Conservation (phyloP, 2,329 filamentous ascomycete species). For the Septoria linicola region DNA sequence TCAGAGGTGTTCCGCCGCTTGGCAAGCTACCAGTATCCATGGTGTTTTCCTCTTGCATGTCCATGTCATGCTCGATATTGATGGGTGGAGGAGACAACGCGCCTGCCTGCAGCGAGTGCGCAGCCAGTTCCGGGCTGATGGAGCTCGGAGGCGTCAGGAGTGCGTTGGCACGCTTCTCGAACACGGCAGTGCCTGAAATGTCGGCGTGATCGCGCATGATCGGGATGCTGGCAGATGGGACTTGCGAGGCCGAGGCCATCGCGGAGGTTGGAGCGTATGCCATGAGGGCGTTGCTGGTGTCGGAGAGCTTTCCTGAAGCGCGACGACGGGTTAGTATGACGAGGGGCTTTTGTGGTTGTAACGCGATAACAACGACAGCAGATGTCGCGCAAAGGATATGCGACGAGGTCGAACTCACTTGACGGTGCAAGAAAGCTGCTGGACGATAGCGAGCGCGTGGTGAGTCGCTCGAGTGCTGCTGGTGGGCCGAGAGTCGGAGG, state of each 20-base stretch:
- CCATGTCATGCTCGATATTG: slow-evolving; percentile 79
- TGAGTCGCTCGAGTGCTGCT: slow-evolving; percentile 17
- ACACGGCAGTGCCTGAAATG: slow-evolving; percentile 31
- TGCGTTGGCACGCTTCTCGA: slow-evolving; percentile 42
- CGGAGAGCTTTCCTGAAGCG: slow-evolving; percentile 37
- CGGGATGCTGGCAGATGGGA: slow-evolving; percentile 34
- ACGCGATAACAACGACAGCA: slow-evolving; percentile 12
- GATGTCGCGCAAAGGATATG: slow-evolving; percentile 8
- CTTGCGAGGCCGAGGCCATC: slow-evolving; percentile 38
- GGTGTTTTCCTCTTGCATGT: slow-evolving; percentile 59
- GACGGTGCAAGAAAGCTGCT: slow-evolving; percentile 37
- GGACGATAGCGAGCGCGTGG: slow-evolving; percentile 18
- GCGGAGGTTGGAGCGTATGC: slow-evolving; percentile 34
- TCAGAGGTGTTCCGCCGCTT: slow-evolving; percentile 41
- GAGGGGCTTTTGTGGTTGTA: too few species aligned
- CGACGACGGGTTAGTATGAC: slow-evolving; percentile 4
- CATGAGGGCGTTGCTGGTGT: slow-evolving; percentile 31
- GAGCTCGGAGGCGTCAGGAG: slow-evolving; percentile 93
- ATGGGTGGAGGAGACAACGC: slow-evolving; percentile 47
- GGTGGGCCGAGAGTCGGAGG: slow-evolving; percentile 14
- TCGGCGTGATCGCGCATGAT: slow-evolving; percentile 28
- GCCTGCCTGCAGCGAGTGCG: slow-evolving; percentile 69
- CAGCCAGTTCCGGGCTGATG: slow-evolving; percentile 82
- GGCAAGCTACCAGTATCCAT: slow-evolving; percentile 47
- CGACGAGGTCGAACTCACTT: slow-evolving; percentile 35